phyloP scores from a whole-genome alignment of 2,329 filamentous ascomycete species.

The Magnaporthiopsis poae region DNA sequence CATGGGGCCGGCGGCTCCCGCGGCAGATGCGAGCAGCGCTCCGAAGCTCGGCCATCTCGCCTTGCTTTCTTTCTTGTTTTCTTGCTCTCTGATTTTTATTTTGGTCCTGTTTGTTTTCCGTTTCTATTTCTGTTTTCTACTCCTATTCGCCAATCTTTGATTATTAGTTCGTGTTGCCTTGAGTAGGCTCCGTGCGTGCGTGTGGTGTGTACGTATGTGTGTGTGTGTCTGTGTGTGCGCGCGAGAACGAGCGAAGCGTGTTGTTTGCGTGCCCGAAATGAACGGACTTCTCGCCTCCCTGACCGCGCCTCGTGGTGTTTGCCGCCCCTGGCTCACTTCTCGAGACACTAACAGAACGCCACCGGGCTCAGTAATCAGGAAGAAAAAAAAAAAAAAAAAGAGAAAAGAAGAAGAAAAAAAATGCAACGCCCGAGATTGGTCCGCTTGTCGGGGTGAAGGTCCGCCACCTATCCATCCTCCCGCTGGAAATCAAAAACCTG shows the following conservation, averaged over 20 bases:
- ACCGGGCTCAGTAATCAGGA: neutral
- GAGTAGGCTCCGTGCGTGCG: no score
- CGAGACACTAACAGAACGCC: neutral
- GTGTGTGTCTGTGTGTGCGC: neutral
- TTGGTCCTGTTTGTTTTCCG: neutral
- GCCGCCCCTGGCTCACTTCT: neutral
- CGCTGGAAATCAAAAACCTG: neutral
- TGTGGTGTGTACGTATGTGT: neutral
- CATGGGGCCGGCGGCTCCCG: no score
- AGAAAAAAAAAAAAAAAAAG: no score
- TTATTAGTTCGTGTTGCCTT: neutral
- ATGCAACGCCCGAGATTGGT: neutral
- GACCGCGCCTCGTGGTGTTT: neutral
- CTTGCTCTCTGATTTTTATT: no score
- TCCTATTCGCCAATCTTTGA: slow-evolving; percentile 3
- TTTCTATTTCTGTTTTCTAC: slow-evolving; percentile 7
- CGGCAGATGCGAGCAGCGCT: neutral
- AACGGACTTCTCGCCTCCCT: neutral
- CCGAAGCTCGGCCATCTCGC: neutral
- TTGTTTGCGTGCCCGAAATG: neutral
- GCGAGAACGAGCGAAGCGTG: no score
- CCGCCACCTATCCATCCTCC: neutral
- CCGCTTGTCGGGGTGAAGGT: no score
- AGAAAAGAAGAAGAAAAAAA: neutral
- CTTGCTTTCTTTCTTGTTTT: neutral